Percentiles rank a stretch among this genome's conserved stretches.
phyloP scores from a whole-genome alignment of 345 rosid species.

The Arabis alpina region DNA sequence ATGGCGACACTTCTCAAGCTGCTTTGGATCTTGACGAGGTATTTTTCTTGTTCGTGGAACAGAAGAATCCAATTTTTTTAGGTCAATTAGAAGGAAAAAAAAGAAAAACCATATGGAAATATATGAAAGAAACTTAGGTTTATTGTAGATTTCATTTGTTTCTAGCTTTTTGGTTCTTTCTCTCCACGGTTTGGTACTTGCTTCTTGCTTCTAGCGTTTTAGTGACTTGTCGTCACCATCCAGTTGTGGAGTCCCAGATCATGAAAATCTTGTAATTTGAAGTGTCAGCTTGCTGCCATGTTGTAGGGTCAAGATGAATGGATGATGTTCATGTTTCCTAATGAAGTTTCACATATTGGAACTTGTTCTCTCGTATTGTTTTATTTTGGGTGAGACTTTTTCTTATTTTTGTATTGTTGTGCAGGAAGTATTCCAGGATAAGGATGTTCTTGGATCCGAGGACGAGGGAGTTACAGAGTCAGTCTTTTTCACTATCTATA shows the following conservation, averaged over 20 bases:
- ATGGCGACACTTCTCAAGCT: conserved; percentile 93
- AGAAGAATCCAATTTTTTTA: neutral
- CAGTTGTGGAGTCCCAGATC: conserved; percentile 20
- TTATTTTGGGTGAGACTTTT: neutral
- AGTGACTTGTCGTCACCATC: conserved; percentile 9
- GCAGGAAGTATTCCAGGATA: conserved; percentile 78
- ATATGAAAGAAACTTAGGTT: conserved; percentile 8
- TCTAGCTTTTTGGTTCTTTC: conserved; percentile 20
- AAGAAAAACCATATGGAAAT: conserved; percentile 19
- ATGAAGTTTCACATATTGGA: conserved; percentile 17
- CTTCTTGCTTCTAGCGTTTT: conserved; percentile 16
- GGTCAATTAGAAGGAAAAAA: conserved; percentile 27
- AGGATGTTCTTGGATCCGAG: conserved; percentile 48
- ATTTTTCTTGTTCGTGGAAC: conserved; percentile 27
- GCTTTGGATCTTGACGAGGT: conserved; percentile 96
- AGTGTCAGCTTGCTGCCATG: conserved; percentile 17
- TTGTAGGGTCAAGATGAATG: conserved; percentile 2
- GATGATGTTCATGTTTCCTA: conserved; percentile 7
- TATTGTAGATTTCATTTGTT: conserved; percentile 18
- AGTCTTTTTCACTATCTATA: conserved; percentile 43
- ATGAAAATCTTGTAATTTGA: conserved; percentile 16
- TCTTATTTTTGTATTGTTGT: conserved; percentile 34
- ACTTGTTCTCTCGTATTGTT: conserved; percentile 15
- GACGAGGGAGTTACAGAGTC: conserved; percentile 52
- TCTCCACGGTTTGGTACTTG: conserved; percentile 10